Percentiles rank a stretch among this genome's conserved stretches.
These are phyloP conservation scores for Boechera divaricarpa DNA, from an alignment of 345 rosid genomes.

Conservation along the genomic window DNA sequence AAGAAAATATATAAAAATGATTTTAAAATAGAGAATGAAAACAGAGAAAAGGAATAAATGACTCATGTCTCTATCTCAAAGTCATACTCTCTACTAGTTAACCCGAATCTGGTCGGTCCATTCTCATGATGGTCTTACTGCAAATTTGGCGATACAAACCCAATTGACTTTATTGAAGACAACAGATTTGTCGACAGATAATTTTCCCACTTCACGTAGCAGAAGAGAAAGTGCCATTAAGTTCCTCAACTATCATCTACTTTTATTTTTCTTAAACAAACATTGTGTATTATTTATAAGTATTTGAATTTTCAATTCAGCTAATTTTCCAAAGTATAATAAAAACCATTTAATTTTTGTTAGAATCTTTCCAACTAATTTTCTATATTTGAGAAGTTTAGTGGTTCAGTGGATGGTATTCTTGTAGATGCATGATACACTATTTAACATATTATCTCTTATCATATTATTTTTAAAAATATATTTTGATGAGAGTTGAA, in stretches of 20 bases:
- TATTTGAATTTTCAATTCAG: background rate
- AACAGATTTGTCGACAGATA: constrained; percentile 27
- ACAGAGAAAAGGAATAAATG: background rate
- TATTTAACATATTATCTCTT: background rate
- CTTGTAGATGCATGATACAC: constrained; percentile 13
- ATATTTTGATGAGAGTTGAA: constrained; percentile 6
- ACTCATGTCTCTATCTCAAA: constrained; percentile 38
- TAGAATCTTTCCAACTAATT: constrained; percentile 24
- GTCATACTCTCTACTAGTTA: constrained; percentile 18
- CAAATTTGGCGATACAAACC: constrained; percentile 39
- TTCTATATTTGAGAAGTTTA: constrained; percentile 10
- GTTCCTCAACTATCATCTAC: constrained; percentile 37
- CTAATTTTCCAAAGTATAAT: background rate
- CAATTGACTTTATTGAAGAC: constrained; percentile 33
- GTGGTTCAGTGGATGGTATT: background rate
- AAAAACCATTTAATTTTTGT: background rate
- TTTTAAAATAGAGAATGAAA: background rate
- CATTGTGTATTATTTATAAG: background rate
- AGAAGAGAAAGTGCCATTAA: constrained; percentile 36
- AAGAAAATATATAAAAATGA: background rate
- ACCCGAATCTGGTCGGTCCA: constrained; percentile 39
- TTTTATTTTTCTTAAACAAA: constrained; percentile 8
- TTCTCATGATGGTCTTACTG: constrained; percentile 37
- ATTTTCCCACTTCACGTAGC: constrained; percentile 29
- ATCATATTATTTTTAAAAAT: background rate